A percentile compares a stretch with the other conserved stretches of the same genome.
Evolutionary conservation across 2,329 filamentous ascomycete species (phyloP).

Genomic region (Cadophora luteo-olivacea): DNA sequence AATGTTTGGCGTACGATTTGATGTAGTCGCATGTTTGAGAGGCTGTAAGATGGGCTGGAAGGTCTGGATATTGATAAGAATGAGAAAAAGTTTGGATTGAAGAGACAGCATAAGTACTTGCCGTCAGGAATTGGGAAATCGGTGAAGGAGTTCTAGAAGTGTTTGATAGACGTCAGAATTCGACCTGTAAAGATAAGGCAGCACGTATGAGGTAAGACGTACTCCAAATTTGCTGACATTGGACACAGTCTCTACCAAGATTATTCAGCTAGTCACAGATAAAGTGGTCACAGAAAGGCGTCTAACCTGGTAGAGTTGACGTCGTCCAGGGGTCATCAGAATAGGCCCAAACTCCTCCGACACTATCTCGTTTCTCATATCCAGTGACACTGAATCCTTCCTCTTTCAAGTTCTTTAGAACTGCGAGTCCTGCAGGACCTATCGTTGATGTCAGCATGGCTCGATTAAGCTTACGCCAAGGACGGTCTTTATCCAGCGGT

Average conservation of each 20-base stretch:
- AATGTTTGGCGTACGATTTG: constrained; percentile 50
- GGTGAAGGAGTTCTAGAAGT: constrained; percentile 6
- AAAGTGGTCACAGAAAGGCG: background rate
- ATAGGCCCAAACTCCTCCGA: constrained; percentile 54
- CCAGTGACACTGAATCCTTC: constrained; percentile 52
- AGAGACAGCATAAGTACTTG: too few relatives aligned
- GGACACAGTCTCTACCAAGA: background rate
- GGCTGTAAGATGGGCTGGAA: constrained; percentile 28
- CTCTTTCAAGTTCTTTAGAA: constrained; percentile 49
- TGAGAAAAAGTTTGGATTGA: background rate
- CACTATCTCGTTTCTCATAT: constrained; percentile 48
- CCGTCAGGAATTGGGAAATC: constrained; percentile 14
- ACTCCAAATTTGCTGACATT: constrained; percentile 19
- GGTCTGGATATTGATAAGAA: background rate
- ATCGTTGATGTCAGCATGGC: background rate
- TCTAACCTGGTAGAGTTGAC: background rate
- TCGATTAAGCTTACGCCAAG: background rate
- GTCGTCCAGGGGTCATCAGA: constrained; percentile 47
- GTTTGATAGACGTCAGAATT: background rate
- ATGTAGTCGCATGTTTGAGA: constrained; percentile 48
- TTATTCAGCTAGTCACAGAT: background rate
- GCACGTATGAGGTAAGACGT: background rate
- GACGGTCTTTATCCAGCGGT: background rate
- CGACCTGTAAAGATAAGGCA: background rate
- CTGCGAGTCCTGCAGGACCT: constrained; percentile 25